phyloP scores from a whole-genome alignment of 2,329 filamentous ascomycete species.

The Camillea tinctor region DNA sequence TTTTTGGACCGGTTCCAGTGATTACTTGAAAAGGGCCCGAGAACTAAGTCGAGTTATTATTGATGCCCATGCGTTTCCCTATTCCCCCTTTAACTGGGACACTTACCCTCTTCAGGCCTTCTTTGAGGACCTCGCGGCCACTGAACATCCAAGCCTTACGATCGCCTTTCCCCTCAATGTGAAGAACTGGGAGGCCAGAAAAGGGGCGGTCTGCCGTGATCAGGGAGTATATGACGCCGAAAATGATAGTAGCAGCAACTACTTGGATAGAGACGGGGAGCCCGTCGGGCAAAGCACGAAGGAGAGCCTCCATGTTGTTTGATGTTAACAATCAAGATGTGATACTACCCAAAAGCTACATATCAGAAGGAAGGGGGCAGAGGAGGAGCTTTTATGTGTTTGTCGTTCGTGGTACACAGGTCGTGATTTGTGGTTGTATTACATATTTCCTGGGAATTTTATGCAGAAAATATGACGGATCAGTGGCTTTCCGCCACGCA shows the following conservation, averaged over 20 bases:
- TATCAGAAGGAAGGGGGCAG: not conserved
- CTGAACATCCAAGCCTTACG: constrained; percentile 29
- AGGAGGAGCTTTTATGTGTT: not conserved
- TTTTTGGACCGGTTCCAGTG: constrained; percentile 33
- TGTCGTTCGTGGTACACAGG: not conserved
- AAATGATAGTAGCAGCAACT: constrained; percentile 24
- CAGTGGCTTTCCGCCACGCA: not conserved
- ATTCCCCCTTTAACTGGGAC: not conserved
- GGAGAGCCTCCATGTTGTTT: constrained; percentile 25
- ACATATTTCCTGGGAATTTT: not conserved
- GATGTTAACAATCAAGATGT: not conserved
- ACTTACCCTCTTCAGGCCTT: constrained; percentile 27
- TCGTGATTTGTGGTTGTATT: not conserved
- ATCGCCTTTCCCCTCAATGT: constrained; percentile 27
- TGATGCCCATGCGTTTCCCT: constrained; percentile 3
- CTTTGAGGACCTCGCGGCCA: constrained; percentile 22
- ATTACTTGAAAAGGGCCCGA: constrained; percentile 34
- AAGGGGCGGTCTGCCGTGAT: constrained; percentile 26
- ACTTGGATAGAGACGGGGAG: constrained; percentile 30
- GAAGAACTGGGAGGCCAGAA: constrained; percentile 28
- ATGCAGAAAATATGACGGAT: not conserved
- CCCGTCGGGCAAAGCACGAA: constrained; percentile 26
- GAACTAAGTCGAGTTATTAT: constrained; percentile 24
- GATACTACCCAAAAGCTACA: not conserved
- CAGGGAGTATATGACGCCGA: constrained; percentile 28